These are phyloP conservation scores for Leccinum pellstonianum DNA, from an alignment of 768 basidiomycete species.

Conservation along the genomic window DNA sequence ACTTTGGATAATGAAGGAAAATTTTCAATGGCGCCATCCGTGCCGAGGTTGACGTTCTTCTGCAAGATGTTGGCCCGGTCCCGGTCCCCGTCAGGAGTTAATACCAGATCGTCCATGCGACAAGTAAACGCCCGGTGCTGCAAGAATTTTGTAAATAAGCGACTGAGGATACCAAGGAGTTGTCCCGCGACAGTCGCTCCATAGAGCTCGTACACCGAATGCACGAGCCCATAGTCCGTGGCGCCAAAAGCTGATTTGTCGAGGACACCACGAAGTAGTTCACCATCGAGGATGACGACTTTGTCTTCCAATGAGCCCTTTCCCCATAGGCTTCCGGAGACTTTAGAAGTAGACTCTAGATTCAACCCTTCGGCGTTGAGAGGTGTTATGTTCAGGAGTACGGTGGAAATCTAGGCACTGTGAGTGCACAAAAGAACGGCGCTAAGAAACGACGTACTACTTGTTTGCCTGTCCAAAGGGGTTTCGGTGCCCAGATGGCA, in stretches of 20 bases:
- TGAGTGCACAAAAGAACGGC: conserved; percentile 1
- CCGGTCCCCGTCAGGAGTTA: conserved; percentile 79
- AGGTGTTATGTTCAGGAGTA: conserved; percentile 91
- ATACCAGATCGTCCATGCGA: conserved; percentile 95
- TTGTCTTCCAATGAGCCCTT: conserved; percentile 76
- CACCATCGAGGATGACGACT: conserved; percentile 89
- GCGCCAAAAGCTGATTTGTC: conserved; percentile 99
- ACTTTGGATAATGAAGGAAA: conserved; percentile 70
- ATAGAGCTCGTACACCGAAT: conserved; percentile 95
- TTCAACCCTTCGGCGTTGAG: conserved; percentile 76
- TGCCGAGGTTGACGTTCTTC: conserved; percentile 70
- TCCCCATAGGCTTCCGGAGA: conserved; percentile 85
- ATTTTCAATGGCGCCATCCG: conserved; percentile 85
- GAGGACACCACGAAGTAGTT: conserved; percentile 88
- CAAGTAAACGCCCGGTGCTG: conserved; percentile 98
- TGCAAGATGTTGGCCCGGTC: conserved; percentile 66
- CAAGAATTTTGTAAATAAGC: conserved; percentile 94
- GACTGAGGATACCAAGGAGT: conserved; percentile 88
- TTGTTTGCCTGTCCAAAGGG: conserved; percentile 98
- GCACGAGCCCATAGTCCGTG: conserved; percentile 92
- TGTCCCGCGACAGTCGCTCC: conserved; percentile 86
- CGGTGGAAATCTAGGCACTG: conserved; percentile 77
- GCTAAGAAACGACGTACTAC: conserved; percentile 55
- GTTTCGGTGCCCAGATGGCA: conserved; percentile 85
- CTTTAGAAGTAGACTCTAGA: conserved; percentile 82